These are phyloP conservation scores for Dictyostelium capitatum DNA, from an alignment of 78 protist genomes.

Conservation along the genomic window DNA sequence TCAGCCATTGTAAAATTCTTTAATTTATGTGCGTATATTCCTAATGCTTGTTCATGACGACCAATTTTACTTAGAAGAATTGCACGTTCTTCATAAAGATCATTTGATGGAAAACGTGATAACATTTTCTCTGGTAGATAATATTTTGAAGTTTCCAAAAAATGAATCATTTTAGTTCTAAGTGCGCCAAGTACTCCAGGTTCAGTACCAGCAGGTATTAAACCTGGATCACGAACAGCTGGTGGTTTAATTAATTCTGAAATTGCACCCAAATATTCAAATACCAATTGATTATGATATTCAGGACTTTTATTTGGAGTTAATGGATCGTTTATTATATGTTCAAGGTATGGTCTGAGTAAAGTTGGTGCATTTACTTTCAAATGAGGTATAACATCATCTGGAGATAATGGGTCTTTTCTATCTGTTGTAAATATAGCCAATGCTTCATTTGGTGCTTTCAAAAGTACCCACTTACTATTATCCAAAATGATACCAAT, in stretches of 20 bases:
- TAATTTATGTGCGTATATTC: conserved; percentile 80
- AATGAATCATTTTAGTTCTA: conserved; percentile 52
- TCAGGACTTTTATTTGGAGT: conserved; percentile 69
- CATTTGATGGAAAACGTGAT: conserved; percentile 77
- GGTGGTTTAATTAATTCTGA: conserved; percentile 1
- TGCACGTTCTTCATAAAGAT: conserved; percentile 84
- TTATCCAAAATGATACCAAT: conserved; percentile 60
- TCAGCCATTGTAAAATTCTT: conserved; percentile 77
- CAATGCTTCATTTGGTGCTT: conserved; percentile 71
- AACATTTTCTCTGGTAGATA: conserved; percentile 83
- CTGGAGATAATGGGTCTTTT: conserved; percentile 77
- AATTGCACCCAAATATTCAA: conserved; percentile 67
- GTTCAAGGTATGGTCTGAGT: conserved; percentile 71
- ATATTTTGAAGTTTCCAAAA: conserved; percentile 81
- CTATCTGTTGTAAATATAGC: conserved; percentile 79
- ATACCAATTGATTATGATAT: conserved; percentile 77
- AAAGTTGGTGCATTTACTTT: conserved; percentile 43
- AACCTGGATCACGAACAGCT: conserved; percentile 33
- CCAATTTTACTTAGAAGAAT: conserved; percentile 81
- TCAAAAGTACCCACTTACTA: conserved; percentile 76
- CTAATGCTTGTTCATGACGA: conserved; percentile 83
- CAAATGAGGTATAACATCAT: conserved; percentile 57
- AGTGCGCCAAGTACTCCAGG: conserved; percentile 53
- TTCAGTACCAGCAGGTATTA: conserved; percentile 52
- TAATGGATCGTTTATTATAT: conserved; percentile 46